Evolutionary conservation across 2,329 filamentous ascomycete species (phyloP).

Genomic region (Xylaria sp.): DNA sequence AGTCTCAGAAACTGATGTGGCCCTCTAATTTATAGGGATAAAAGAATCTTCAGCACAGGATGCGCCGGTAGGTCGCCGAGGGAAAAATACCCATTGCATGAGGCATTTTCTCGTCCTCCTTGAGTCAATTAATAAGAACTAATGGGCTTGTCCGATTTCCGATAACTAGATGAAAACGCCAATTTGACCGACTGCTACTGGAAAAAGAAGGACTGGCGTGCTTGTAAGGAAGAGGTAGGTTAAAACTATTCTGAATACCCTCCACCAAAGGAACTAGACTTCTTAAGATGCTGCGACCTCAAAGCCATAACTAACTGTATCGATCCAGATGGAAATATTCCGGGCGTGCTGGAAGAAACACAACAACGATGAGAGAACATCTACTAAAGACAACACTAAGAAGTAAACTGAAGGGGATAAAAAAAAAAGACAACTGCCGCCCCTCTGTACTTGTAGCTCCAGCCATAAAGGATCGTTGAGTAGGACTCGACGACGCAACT

Average conservation of each 20-base stretch:
- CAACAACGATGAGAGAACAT: constrained; percentile 86
- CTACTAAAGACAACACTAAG: constrained; percentile 69
- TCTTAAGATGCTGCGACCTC: not conserved
- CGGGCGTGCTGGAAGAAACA: constrained; percentile 91
- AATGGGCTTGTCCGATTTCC: constrained; percentile 24
- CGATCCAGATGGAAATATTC: constrained; percentile 84
- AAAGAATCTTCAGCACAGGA: constrained; percentile 96
- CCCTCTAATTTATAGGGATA: constrained; percentile 74
- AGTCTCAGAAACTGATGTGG: constrained; percentile 27
- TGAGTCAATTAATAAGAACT: constrained; percentile 10
- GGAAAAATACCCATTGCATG: constrained; percentile 2
- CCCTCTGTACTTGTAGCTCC: constrained; percentile 21
- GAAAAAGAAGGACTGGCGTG: constrained; percentile 95
- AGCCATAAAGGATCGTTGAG: not conserved
- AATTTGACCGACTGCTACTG: constrained; percentile 96
- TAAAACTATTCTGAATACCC: not conserved
- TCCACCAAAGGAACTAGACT: not conserved
- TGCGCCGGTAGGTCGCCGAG: constrained; percentile 76
- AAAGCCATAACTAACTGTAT: not conserved
- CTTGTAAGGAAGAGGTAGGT: constrained; percentile 87
- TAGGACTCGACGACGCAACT: not conserved
- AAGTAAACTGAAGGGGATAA: not conserved
- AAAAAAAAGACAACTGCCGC: not conserved
- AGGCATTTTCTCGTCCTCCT: constrained; percentile 23
- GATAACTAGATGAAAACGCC: constrained; percentile 77